Percentiles rank a stretch among this genome's conserved stretches.
Conservation (phyloP, 257 asterid genomes). For the Capsicum rhomboideum region DNA sequence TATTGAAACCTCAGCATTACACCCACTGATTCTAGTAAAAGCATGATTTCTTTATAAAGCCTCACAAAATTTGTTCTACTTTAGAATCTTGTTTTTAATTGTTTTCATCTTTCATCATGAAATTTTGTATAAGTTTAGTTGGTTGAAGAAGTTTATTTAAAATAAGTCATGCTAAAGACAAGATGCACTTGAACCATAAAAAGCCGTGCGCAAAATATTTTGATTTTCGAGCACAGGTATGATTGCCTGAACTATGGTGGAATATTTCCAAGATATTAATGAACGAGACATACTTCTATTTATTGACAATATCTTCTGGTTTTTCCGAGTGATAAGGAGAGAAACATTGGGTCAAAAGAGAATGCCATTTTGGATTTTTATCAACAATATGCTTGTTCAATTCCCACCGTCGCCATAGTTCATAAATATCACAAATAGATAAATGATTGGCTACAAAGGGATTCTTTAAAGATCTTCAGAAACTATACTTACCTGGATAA, state of each 20-base stretch:
- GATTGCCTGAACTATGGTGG: neutral
- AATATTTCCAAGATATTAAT: neutral
- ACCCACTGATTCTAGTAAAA: neutral
- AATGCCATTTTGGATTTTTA: neutral
- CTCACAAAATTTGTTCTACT: neutral
- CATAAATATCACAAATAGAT: neutral
- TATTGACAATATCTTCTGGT: neutral
- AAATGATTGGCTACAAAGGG: neutral
- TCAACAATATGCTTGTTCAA: neutral
- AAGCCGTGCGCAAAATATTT: neutral
- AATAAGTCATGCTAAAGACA: neutral
- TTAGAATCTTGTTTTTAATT: neutral
- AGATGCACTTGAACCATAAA: neutral
- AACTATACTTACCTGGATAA: constrained; percentile 56
- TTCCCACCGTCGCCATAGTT: neutral
- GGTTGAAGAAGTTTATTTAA: neutral
- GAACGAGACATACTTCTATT: neutral
- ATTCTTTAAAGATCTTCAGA: neutral
- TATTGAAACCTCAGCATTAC: neutral
- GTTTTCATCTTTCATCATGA: neutral
- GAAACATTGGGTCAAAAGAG: neutral
- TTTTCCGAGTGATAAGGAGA: neutral
- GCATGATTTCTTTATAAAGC: neutral
- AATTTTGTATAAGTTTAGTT: neutral
- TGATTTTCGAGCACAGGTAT: neutral